Evolutionary conservation across 257 asterid genomes (phyloP), one percentile per base, ranked within the genome.

Genomic region (Nicotiana knightiana): DNA sequence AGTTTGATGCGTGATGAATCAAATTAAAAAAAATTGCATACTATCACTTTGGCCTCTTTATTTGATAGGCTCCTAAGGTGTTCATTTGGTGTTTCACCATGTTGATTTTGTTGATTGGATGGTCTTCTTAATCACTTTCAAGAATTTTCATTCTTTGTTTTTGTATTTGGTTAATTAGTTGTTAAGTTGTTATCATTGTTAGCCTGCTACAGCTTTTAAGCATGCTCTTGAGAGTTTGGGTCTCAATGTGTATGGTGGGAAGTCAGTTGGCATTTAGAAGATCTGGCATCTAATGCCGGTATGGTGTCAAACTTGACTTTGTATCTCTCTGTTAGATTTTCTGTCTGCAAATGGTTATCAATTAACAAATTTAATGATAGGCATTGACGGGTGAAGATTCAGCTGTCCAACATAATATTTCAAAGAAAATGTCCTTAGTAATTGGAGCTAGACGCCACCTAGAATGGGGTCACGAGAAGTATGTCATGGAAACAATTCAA

Each of bases 381-480:
- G 80, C 89, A 48, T 82, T 96, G 86, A 87, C 85, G 92, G 96
- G 93, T 68, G 99, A 93, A 89, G 95, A 91, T 84, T 82, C 90
- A 84, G 70, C 86, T 83, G 79, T 83, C 66, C 90, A 81, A 66
- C 88, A 83, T 30, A 87, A 86, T 85, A 85, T 88, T 82, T 89
- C 98, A 51, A 91, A 83, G 83, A 92, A 87, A 83, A 93, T 94
- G 95, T 91, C 97, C 39, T 83, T 96, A 61, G 93, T 94, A 73
- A 85, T 93, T 85, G 98, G 98, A 88, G 24, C 24, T 21, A 21
- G 99, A 80, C 93, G 89, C 79, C 98, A 94, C 87, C 97, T 96
- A 76, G 98, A 96, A 82, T 93, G 94, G 98, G 99, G 99, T 54
- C 99, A 96, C 64, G 97, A 89, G 77, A 96, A 94, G 86, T 92